Percentiles rank a stretch among this genome's conserved stretches.
Evolutionary conservation across 441 rosid species (phyloP).

Genomic region (Populus hybrid): DNA sequence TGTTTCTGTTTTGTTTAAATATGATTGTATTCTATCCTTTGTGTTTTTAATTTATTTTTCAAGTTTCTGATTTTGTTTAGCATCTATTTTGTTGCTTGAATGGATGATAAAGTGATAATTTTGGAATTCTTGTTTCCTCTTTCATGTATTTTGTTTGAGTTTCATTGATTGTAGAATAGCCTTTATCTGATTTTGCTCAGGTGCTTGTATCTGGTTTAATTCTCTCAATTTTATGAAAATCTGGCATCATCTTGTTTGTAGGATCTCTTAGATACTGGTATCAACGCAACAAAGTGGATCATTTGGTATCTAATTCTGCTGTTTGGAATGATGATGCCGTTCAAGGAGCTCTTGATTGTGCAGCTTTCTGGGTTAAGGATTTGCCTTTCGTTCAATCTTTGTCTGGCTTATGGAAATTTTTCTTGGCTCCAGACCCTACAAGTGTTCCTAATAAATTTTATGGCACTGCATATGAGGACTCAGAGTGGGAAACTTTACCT

Average conservation of each 20-base stretch:
- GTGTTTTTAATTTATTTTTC: neutral
- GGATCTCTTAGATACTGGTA: constrained; percentile 89
- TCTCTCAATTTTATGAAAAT: neutral
- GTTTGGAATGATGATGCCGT: constrained; percentile 94
- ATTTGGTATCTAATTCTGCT: constrained; percentile 59
- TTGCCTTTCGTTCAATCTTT: constrained; percentile 82
- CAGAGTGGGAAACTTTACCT: constrained; percentile 74
- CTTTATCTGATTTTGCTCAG: neutral
- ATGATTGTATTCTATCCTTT: neutral
- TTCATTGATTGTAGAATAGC: neutral
- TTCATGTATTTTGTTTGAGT: neutral
- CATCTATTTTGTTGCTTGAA: neutral
- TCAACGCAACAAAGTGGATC: constrained; percentile 76
- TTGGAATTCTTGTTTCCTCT: neutral
- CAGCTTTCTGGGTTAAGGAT: constrained; percentile 78
- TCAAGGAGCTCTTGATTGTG: constrained; percentile 65
- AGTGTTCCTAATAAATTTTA: constrained; percentile 61
- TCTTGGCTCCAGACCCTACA: constrained; percentile 64
- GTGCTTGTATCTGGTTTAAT: neutral
- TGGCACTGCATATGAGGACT: constrained; percentile 59
- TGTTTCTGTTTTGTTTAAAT: neutral
- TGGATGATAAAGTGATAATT: neutral
- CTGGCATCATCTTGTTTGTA: constrained; percentile 25
- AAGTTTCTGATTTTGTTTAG: neutral
- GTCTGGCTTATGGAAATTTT: constrained; percentile 90